Evolutionary conservation across 148 eudicot genomes (phyloP), one percentile per base, ranked within the genome.

Genomic region (Dianthus caryophyllus): DNA sequence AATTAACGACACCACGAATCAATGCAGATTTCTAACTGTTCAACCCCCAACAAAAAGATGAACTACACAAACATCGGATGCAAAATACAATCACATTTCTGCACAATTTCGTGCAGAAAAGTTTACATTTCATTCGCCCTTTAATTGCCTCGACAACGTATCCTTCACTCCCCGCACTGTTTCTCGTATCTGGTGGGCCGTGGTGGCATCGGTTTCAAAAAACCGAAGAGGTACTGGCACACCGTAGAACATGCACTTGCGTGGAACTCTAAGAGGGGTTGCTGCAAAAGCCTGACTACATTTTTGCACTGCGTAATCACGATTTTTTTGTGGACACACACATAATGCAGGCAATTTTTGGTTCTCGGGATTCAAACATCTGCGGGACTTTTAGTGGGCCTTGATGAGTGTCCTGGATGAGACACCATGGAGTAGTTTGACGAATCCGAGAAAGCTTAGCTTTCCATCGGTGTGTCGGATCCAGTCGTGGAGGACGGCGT

Each of bases 401-500:
- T 86, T 90, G 1, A 83, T 78, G 29, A 81, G 75, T 5, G 96
- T 69, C 62, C 88, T 79, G 67, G 82, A 73, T 43, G 97, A 85
- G 1, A 82, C 81, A 31, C 97, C 99, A 50, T 86, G 97, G 73
- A 94, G 82, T 71, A 94, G 66, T 77, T 90, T 94, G 46, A 86
- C 88, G 72, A 94, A 94, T 9, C 98, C 99, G 36, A 88, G 90
- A 73, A 94, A 94, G 76, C 98, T 94, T 48, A 94, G 85, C 81
- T 94, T 94, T 36, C 99, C 99, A 67, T 94, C 99, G 0, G 97
- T 80, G 68, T 94, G 97, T 71, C 97, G 78, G 55, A 94, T 86
- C 99, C 99, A 94, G 72, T 94, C 96, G 64, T 86, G 88, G 54
- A 94, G 89, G 68, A 94, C 99, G 0, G 89, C 96, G 61, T 90